A percentile compares a stretch with the other conserved stretches of the same genome.
Evolutionary conservation across 2,329 filamentous ascomycete genomes (phyloP).

Genomic region (Tricladium varicosporioides): DNA sequence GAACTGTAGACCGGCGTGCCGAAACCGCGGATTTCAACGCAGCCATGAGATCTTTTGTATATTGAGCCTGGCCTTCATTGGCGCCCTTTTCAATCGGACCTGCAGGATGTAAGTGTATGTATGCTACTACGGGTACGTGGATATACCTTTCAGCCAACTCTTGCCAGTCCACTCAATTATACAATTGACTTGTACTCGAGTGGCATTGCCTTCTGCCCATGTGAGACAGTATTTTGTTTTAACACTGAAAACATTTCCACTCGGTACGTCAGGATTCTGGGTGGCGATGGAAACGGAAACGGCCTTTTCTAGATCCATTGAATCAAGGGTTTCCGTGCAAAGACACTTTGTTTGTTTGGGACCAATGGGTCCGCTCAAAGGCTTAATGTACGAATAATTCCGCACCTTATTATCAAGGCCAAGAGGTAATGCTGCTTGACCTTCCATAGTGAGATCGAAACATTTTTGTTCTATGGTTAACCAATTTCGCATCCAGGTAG

Average conservation of each 20-base stretch:
- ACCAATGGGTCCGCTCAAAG: conserved; percentile 77
- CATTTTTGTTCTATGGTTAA: conserved; percentile 86
- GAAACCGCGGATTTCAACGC: conserved; percentile 72
- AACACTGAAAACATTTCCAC: conserved; percentile 83
- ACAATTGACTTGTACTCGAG: conserved; percentile 82
- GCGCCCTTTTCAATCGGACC: conserved; percentile 95
- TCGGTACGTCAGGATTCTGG: conserved; percentile 92
- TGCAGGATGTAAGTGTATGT: conserved; percentile 37
- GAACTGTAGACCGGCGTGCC: conserved; percentile 55
- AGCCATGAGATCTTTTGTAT: conserved; percentile 76
- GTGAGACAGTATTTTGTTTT: conserved; percentile 95
- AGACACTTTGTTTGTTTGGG: conserved; percentile 95
- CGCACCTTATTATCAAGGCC: conserved; percentile 72
- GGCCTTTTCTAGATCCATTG: conserved; percentile 81
- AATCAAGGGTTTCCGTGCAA: conserved; percentile 79
- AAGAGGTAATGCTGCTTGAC: conserved; percentile 66
- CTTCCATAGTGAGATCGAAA: conserved; percentile 80
- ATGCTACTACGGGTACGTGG: background rate
- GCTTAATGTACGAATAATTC: conserved; percentile 87
- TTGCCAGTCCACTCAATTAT: conserved; percentile 95
- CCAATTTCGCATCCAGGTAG: conserved; percentile 82
- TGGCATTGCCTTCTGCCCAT: conserved; percentile 85
- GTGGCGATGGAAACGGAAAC: conserved; percentile 80
- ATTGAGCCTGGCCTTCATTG: conserved; percentile 81
- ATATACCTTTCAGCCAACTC: conserved; percentile 91